phyloP scores from a whole-genome alignment of 1,139 yeast genomes.

The Geotrichum fermentans region DNA sequence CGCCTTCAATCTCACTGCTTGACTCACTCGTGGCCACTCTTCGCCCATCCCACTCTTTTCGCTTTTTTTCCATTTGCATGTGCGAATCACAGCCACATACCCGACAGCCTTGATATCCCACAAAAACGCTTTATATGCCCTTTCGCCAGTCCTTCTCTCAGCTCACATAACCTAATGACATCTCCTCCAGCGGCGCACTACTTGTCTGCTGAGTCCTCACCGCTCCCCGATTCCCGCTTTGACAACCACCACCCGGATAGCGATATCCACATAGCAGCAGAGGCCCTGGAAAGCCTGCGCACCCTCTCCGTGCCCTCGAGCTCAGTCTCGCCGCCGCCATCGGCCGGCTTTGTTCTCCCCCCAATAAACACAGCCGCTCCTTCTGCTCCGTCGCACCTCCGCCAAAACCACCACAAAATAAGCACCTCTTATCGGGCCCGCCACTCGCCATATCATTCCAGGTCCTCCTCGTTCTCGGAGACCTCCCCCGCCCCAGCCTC shows the following conservation, averaged over 20 bases:
- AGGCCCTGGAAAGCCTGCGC: constrained; percentile 21
- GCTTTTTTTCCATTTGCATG: too few relatives aligned
- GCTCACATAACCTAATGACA: constrained; percentile 1
- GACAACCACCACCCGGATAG: background rate
- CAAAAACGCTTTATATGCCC: too few relatives aligned
- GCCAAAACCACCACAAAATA: constrained; percentile 8
- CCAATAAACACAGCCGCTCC: constrained; percentile 10
- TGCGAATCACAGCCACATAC: too few relatives aligned
- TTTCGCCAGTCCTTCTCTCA: too few relatives aligned
- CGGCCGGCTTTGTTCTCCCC: constrained; percentile 9
- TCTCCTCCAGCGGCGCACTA: constrained; percentile 9
- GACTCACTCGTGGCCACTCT: too few relatives aligned
- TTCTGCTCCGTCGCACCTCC: constrained; percentile 2
- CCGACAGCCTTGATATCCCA: too few relatives aligned
- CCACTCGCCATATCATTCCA: constrained; percentile 18
- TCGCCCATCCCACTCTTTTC: too few relatives aligned
- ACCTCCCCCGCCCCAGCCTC: constrained; percentile 7
- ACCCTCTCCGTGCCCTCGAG: constrained; percentile 3
- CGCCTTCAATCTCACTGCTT: too few relatives aligned
- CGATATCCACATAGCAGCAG: constrained; percentile 21
- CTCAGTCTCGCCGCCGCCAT: constrained; percentile 2
- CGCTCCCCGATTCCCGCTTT: constrained; percentile 8
- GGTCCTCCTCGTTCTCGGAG: constrained; percentile 16
- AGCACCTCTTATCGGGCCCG: constrained; percentile 1
- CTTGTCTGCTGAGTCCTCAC: background rate